Conservation (phyloP, 768 basidiomycete species). For the Boletellus sp. region DNA sequence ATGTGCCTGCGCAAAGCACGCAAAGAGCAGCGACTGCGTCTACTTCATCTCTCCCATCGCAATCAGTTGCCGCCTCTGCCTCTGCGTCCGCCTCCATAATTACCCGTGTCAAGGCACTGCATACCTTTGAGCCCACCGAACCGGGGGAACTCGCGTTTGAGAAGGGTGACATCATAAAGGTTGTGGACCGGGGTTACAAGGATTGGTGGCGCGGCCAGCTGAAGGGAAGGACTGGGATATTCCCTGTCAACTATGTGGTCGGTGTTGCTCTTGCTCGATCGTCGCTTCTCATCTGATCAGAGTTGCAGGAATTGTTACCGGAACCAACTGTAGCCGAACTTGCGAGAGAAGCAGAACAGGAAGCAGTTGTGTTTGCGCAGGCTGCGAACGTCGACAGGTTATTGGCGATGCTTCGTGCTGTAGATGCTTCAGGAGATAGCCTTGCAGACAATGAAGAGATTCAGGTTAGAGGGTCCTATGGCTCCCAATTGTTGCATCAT, state of each 20-base stretch:
- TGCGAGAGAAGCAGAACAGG: constrained; percentile 78
- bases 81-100: constrained; percentile 42
- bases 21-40: constrained; percentile 30
- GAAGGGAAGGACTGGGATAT: constrained; percentile 88
- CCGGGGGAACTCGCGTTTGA: constrained; percentile 89
- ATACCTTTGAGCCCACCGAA: constrained; percentile 84
- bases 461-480: constrained; percentile 44
- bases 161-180: constrained; percentile 91
- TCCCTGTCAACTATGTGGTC: constrained; percentile 96
- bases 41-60: constrained; percentile 25
- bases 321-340: constrained; percentile 77
- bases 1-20: constrained; percentile 55
- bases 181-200: constrained; percentile 89
- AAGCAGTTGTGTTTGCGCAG: constrained; percentile 83
- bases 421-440: constrained; percentile 77
- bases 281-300: neutral
- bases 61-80: constrained; percentile 14
- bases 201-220: constrained; percentile 98
- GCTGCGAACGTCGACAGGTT: constrained; percentile 82
- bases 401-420: constrained; percentile 63
- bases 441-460: constrained; percentile 91
- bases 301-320: constrained; percentile 70
- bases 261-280: constrained; percentile 26
- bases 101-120: constrained; percentile 84
- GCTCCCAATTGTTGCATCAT: constrained; percentile 3